Percentiles rank a stretch among this genome's conserved stretches.
Evolutionary conservation across 495 filamentous ascomycete genomes (phyloP).

Genomic region (Eremomyces bilateralis): DNA sequence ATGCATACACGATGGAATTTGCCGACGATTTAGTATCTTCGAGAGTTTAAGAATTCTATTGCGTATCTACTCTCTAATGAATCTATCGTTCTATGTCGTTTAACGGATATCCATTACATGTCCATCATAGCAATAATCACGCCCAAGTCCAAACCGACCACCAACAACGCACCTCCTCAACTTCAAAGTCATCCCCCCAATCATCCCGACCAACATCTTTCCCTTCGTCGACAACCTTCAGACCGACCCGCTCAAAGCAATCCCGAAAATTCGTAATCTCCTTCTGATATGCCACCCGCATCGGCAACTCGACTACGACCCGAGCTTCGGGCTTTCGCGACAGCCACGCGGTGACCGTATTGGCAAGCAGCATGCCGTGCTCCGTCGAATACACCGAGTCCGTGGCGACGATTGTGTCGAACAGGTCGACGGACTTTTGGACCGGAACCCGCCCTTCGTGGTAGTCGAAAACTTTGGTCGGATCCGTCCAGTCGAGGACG

Average conservation of each 20-base stretch:
- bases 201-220: slow-evolving; percentile 48
- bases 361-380: slow-evolving; percentile 39
- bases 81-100: no score
- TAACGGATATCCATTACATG: no score
- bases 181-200: slow-evolving; percentile 33
- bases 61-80: no score
- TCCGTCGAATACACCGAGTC: slow-evolving; percentile 49
- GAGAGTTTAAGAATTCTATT: no score
- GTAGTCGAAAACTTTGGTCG: slow-evolving; percentile 4
- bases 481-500: slow-evolving; percentile 46
- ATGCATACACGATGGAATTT: no score
- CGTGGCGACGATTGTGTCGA: slow-evolving; percentile 42
- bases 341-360: slow-evolving; percentile 33
- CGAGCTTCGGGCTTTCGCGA: slow-evolving; percentile 23
- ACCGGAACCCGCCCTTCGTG: not conserved
- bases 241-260: slow-evolving; percentile 29
- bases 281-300: slow-evolving; percentile 33
- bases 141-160: slow-evolving; percentile 36
- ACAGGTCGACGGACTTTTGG: slow-evolving; percentile 15
- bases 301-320: slow-evolving; percentile 42
- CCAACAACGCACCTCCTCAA: slow-evolving; percentile 37
- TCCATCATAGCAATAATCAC: no score
- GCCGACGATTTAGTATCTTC: no score
- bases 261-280: slow-evolving; percentile 32
- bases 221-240: slow-evolving; percentile 34